Conservation (phyloP, 2,329 filamentous ascomycete species). For the Hypoxylon sp. region DNA sequence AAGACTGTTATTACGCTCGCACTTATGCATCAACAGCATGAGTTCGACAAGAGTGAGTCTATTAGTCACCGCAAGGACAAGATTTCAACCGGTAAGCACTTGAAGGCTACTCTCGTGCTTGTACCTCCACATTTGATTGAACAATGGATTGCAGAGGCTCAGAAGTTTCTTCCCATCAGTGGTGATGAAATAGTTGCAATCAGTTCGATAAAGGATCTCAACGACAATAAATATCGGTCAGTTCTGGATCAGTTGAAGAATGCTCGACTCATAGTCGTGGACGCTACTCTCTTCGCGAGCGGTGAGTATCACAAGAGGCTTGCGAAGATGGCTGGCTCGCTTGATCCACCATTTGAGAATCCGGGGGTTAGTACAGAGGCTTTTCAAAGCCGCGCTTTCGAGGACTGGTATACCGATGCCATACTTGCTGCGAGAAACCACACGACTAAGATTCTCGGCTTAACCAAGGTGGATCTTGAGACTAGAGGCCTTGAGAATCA, state of each 20-base stretch:
- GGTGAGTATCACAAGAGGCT: constrained; percentile 33
- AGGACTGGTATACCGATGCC: constrained; percentile 41
- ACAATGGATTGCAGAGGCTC: constrained; percentile 51
- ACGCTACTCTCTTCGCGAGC: constrained; percentile 40
- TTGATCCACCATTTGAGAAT: constrained; percentile 17
- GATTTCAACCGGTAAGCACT: constrained; percentile 36
- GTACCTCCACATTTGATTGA: constrained; percentile 52
- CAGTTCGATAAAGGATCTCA: constrained; percentile 24
- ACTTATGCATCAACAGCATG: constrained; percentile 45
- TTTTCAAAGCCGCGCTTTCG: constrained; percentile 21
- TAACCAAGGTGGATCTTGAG: not conserved
- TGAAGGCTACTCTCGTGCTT: constrained; percentile 51
- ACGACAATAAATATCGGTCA: not conserved
- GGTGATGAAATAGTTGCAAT: constrained; percentile 42
- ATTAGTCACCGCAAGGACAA: constrained; percentile 23
- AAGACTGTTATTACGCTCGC: constrained; percentile 55
- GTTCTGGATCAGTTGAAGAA: constrained; percentile 32
- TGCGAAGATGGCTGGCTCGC: constrained; percentile 29
- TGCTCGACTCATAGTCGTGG: constrained; percentile 53
- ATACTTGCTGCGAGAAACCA: constrained; percentile 21
- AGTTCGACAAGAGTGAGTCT: constrained; percentile 37
- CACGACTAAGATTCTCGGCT: not conserved
- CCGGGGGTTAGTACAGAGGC: not conserved
- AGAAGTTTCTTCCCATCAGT: constrained; percentile 45
- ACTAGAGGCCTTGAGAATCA: not conserved